These are phyloP conservation scores for Rhodotorula babjevae DNA, from an alignment of 768 basidiomycete genomes.

Conservation along the genomic window DNA sequence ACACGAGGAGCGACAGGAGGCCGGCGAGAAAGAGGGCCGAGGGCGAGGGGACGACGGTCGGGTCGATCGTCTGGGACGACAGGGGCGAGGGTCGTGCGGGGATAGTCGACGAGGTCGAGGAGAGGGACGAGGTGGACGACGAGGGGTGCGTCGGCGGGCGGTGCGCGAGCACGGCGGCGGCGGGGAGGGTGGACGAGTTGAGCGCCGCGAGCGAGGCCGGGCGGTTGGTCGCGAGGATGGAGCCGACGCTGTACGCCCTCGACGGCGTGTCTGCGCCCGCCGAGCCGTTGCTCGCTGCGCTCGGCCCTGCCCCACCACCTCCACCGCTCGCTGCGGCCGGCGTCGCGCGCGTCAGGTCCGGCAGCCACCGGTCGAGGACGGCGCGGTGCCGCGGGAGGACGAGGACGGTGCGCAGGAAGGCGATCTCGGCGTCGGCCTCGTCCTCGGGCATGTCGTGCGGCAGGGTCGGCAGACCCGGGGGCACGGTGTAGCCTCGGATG, in stretches of 20 bases:
- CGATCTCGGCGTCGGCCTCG: constrained; percentile 31
- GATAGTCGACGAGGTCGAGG: background rate
- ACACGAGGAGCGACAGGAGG: constrained; percentile 37
- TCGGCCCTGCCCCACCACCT: background rate
- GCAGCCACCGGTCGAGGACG: constrained; percentile 26
- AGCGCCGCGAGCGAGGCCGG: background rate
- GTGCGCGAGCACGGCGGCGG: too few species aligned
- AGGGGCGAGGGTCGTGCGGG: constrained; percentile 19
- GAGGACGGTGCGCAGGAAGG: constrained; percentile 26
- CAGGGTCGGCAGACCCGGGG: constrained; percentile 19
- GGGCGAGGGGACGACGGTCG: constrained; percentile 31
- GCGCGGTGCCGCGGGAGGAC: constrained; percentile 21
- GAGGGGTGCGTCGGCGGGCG: background rate
- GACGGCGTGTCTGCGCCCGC: background rate
- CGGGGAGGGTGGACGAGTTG: background rate
- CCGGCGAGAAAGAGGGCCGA: constrained; percentile 36
- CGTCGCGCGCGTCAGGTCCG: constrained; percentile 4
- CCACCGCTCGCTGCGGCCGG: background rate
- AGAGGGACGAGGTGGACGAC: background rate
- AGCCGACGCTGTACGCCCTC: background rate
- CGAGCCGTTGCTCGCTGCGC: background rate
- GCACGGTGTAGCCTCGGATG: constrained; percentile 28
- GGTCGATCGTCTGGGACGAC: constrained; percentile 27
- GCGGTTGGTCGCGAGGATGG: constrained; percentile 10
- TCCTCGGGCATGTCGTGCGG: constrained; percentile 35